Percentiles rank a stretch among this genome's conserved stretches.
These are phyloP conservation scores for Ogataea saltuana DNA, from an alignment of 805 yeast genomes.

Conservation along the genomic window DNA sequence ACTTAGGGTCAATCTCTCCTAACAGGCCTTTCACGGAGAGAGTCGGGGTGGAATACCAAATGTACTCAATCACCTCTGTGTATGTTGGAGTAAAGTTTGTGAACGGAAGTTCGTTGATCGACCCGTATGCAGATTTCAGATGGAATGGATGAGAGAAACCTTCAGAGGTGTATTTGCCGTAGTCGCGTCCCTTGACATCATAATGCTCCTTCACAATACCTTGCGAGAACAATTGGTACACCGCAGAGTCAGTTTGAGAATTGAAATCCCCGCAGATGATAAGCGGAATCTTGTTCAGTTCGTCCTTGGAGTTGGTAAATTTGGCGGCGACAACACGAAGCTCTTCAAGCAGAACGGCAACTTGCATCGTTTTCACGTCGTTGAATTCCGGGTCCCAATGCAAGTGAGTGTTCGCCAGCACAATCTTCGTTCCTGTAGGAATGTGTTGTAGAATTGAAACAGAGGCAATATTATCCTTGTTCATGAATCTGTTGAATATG, in stretches of 20 bases:
- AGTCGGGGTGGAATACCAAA: constrained; percentile 88
- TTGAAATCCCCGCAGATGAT: constrained; percentile 95
- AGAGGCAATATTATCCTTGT: constrained; percentile 90
- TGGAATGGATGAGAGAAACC: constrained; percentile 83
- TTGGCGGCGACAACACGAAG: constrained; percentile 63
- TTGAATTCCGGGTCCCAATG: constrained; percentile 98
- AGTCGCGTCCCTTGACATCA: constrained; percentile 84
- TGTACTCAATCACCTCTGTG: constrained; percentile 90
- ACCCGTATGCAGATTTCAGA: constrained; percentile 80
- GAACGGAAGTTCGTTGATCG: constrained; percentile 87
- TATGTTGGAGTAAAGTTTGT: constrained; percentile 94
- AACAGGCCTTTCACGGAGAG: constrained; percentile 81
- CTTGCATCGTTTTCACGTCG: constrained; percentile 96
- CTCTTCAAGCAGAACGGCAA: constrained; percentile 88
- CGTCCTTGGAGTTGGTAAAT: constrained; percentile 34
- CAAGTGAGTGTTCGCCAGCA: constrained; percentile 87
- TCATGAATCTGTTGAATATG: constrained; percentile 92
- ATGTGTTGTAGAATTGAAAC: constrained; percentile 72
- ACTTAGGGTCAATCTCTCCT: constrained; percentile 80
- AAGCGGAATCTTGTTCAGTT: constrained; percentile 57
- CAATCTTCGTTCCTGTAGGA: constrained; percentile 67
- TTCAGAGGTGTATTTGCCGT: constrained; percentile 86
- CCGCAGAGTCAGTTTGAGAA: constrained; percentile 85
- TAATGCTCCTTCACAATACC: constrained; percentile 77
- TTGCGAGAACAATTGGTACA: constrained; percentile 81